phyloP scores from a whole-genome alignment of 2,329 filamentous ascomycete species.

The Aspergillus bombycis region DNA sequence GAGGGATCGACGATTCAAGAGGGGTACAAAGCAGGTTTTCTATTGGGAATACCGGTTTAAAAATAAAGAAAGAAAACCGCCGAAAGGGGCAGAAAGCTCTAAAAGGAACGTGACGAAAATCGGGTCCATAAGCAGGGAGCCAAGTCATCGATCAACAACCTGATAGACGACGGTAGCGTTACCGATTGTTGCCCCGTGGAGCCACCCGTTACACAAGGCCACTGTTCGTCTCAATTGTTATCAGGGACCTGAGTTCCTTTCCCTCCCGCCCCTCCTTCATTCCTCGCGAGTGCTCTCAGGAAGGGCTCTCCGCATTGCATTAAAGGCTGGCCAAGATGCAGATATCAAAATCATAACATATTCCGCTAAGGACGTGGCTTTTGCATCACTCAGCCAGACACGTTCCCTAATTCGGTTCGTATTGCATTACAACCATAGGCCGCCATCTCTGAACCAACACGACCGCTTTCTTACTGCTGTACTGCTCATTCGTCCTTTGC shows the following conservation, averaged over 20 bases:
- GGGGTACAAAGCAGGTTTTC: constrained; percentile 26
- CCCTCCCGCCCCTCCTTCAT: constrained; percentile 22
- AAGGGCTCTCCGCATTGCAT: constrained; percentile 46
- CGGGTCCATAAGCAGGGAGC: constrained; percentile 16
- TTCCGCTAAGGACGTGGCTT: constrained; percentile 46
- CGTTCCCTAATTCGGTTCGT: constrained; percentile 34
- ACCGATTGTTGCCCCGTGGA: constrained; percentile 15
- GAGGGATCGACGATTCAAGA: constrained; percentile 34
- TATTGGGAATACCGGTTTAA: constrained; percentile 22
- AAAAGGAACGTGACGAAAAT: constrained; percentile 19
- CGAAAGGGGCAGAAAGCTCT: constrained; percentile 16
- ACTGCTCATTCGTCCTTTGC: constrained; percentile 36
- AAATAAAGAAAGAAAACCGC: constrained; percentile 24
- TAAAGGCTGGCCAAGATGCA: constrained; percentile 48
- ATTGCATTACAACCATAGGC: constrained; percentile 33
- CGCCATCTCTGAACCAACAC: constrained; percentile 30
- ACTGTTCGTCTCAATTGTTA: constrained; percentile 26
- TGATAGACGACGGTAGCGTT: constrained; percentile 15
- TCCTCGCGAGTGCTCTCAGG: constrained; percentile 42
- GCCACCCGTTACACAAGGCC: constrained; percentile 27
- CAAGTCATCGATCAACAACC: constrained; percentile 17
- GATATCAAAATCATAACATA: constrained; percentile 43
- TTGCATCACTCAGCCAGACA: constrained; percentile 36
- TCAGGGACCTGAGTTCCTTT: constrained; percentile 27
- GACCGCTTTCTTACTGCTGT: constrained; percentile 32